Percentiles rank a stretch among this genome's conserved stretches.
Evolutionary conservation across 1,284 basidiomycete genomes (phyloP).

Genomic region (Puccinia novopanici): DNA sequence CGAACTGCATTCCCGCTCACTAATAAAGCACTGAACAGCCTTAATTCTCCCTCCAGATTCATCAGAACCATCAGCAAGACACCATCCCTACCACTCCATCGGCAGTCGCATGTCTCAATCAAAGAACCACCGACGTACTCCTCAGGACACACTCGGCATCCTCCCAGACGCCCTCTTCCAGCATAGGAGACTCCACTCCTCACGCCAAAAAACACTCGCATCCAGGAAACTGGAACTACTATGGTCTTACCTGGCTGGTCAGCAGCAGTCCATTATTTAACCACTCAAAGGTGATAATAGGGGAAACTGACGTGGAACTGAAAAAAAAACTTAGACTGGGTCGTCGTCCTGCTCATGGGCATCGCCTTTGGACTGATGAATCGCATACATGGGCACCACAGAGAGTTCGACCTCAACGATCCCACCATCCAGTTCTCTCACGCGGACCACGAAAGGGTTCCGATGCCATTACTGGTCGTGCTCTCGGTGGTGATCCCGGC

Average conservation of each 20-base stretch:
- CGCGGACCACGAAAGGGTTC: slow-evolving; percentile 79
- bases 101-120: no score
- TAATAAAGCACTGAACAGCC: no score
- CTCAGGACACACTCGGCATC: slow-evolving; percentile 37
- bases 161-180: slow-evolving; percentile 34
- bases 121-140: background rate
- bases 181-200: background rate
- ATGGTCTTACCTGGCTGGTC: slow-evolving; percentile 31
- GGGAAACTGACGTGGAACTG: background rate
- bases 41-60: no score
- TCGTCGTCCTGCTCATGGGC: slow-evolving; percentile 61
- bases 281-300: no score
- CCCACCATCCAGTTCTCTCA: slow-evolving; percentile 71
- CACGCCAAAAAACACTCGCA: background rate
- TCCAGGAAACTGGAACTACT: slow-evolving; percentile 3
- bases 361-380: slow-evolving; percentile 71
- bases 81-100: slow-evolving; percentile 12
- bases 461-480: slow-evolving; percentile 63
- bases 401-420: slow-evolving; percentile 80
- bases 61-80: no score
- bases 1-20: no score
- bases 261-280: background rate
- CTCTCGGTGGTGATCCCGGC: slow-evolving; percentile 72
- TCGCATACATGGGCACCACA: slow-evolving; percentile 74
- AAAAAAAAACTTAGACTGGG: slow-evolving; percentile 54